Conservation (phyloP, 805 yeast species). For the Candida arabinofermentans region DNA sequence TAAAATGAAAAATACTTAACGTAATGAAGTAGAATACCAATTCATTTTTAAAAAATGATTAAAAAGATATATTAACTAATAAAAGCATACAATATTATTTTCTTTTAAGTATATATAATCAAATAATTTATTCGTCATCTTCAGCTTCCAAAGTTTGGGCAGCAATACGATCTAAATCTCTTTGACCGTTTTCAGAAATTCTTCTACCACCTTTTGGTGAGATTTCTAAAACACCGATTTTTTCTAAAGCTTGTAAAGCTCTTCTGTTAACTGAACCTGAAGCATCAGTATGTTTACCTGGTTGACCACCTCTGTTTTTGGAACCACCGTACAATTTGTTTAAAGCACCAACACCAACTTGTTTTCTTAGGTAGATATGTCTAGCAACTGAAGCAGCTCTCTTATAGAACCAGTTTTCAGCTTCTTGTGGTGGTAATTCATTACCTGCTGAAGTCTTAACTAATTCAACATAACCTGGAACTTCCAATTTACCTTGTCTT, state of each 20-base stretch:
- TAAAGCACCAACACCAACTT: constrained; percentile 98
- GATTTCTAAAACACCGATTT: constrained; percentile 94
- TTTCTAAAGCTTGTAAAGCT: constrained; percentile 96
- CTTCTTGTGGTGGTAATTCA: constrained; percentile 99
- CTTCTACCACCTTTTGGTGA: constrained; percentile 99
- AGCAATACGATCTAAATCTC: constrained; percentile 99
- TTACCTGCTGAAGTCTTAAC: constrained; percentile 99
- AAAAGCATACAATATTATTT: constrained; percentile 1
- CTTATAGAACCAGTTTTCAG: constrained; percentile 99
- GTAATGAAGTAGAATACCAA: not conserved
- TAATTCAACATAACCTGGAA: constrained; percentile 99
- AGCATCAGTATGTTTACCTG: constrained; percentile 97
- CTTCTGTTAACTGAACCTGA: constrained; percentile 99
- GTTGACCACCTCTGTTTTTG: constrained; percentile 97
- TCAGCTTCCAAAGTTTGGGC: constrained; percentile 96
- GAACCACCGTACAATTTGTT: constrained; percentile 99
- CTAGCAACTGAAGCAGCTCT: constrained; percentile 99
- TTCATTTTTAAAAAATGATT: constrained; percentile 2
- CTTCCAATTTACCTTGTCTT: constrained; percentile 99
- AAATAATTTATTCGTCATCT: constrained; percentile 48
- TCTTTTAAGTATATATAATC: constrained; percentile 1
- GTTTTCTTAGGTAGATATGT: constrained; percentile 99
- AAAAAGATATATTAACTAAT: constrained; percentile 6
- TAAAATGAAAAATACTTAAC: not conserved
- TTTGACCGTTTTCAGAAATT: constrained; percentile 98